Base-by-base conservation (phyloP, 306 rosid genomes). In the Fagus crenata region DNA sequence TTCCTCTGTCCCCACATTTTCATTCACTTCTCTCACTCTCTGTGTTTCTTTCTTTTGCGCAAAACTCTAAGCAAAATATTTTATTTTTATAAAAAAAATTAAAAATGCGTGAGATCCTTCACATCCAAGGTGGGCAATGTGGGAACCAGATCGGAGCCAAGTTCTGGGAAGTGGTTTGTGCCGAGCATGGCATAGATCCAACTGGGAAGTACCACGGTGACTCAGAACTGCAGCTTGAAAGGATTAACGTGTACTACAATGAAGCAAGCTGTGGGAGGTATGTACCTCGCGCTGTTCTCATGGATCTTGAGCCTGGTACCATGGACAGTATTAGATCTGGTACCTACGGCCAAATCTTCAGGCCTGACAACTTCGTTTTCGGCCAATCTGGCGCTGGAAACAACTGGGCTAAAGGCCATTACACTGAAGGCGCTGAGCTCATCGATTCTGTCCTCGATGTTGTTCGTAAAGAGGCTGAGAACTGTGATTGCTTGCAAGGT, bases 231-330 rank as follows among this genome's bases (percentile, higher is more conserved):
- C 93, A 89, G 78, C 87, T 89, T 0, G 93, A 89, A 78, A 77
- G 93, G 76, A 87, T 89, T 67, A 87, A 89, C 67, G 93, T 89
- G 2, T 89, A 89, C 77, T 89, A 89, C 77, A 89, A 89, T 53
- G 93, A 89, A 56, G 93, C 89, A 35, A 85, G 88, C 54, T 71
- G 87, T 4, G 93, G 93, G 0, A 70, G 93, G 85, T 89, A 61
- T 33, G 93, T 89, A 0, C 93, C 93, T 18, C 73, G 93, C 6
- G 91, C 89, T 13, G 89, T 89, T 49, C 93, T 89, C 41, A 87
- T 89, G 93, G 93, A 89, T 72, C 93, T 89, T 0, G 93, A 89
- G 67, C 93, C 93, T 0, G 93, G 93, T 6, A 89, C 93, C 74
- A 89, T 89, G 93, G 93, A 89, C 78, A 89, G 93, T 83, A 46